These are phyloP conservation scores for Cochlearia excelsa DNA, from an alignment of 345 rosid species.

Conservation along the genomic window DNA sequence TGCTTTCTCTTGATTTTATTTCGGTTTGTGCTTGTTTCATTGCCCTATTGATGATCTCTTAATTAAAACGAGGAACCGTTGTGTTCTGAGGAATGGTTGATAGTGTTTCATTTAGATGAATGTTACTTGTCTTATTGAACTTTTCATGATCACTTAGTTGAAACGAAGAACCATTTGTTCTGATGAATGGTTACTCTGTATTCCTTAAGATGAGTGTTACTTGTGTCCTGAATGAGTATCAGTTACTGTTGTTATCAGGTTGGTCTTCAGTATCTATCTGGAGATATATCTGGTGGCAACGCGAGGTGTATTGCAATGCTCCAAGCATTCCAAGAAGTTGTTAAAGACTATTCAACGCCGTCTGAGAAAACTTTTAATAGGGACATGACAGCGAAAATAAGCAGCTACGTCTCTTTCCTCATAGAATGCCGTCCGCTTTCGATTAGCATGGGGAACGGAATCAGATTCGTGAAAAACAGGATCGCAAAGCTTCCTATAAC, in stretches of 20 bases:
- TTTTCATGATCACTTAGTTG: background rate
- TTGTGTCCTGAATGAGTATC: constrained; percentile 17
- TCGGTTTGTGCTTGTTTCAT: background rate
- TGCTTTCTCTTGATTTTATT: background rate
- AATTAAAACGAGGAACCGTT: background rate
- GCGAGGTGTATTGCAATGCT: constrained; percentile 99
- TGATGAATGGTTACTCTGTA: background rate
- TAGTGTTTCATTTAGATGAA: background rate
- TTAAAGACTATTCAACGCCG: constrained; percentile 77
- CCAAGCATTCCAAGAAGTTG: constrained; percentile 80
- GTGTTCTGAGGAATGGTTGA: constrained; percentile 9
- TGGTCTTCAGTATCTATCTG: constrained; percentile 81
- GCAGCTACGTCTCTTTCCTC: constrained; percentile 82
- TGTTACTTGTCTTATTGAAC: background rate
- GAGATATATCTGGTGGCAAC: constrained; percentile 86
- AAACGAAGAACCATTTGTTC: background rate
- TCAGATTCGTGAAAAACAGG: constrained; percentile 67
- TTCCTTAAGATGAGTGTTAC: background rate
- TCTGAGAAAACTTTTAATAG: constrained; percentile 69
- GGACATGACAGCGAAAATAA: constrained; percentile 78
- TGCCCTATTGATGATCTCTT: background rate
- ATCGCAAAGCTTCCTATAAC: constrained; percentile 73
- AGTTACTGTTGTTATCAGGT: constrained; percentile 49
- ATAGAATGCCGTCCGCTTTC: constrained; percentile 91
- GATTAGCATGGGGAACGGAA: constrained; percentile 92